A percentile compares a stretch with the other conserved stretches of the same genome.
Conservation (phyloP, 2,329 filamentous ascomycete genomes). For the Fusarium virguliforme region DNA sequence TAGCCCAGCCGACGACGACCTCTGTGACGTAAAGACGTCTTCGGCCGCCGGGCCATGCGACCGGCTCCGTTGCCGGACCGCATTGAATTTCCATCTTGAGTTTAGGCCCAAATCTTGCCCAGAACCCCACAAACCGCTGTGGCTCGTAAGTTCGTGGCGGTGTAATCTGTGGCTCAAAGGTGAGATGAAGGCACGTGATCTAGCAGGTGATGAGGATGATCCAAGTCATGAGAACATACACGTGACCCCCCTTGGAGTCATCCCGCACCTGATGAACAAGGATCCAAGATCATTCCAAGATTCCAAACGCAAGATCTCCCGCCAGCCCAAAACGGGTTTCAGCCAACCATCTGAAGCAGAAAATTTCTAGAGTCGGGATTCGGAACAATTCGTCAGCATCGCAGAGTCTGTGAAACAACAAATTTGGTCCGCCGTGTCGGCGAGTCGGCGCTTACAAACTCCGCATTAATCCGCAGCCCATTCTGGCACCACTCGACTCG, state of each 20-base stretch:
- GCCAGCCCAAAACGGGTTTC: not conserved
- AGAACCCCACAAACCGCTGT: not conserved
- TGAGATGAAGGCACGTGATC: not conserved
- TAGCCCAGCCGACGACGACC: not conserved
- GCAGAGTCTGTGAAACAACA: not conserved
- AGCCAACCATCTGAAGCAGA: not conserved
- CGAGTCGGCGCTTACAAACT: conserved; percentile 32
- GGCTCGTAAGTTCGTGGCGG: not conserved
- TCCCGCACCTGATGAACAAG: not conserved
- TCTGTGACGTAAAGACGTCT: not conserved
- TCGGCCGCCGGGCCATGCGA: conserved; percentile 12
- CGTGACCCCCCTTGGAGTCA: not conserved
- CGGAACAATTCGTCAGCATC: conserved; percentile 32
- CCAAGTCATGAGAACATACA: fast-evolving
- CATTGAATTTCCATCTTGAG: conserved; percentile 19
- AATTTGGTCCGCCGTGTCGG: not conserved
- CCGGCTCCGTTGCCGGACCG: conserved; percentile 28
- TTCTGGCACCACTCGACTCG: not conserved
- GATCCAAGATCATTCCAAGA: not conserved
- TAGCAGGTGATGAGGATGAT: fast-evolving
- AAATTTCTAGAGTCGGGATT: conserved; percentile 9
- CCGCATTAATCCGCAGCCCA: conserved; percentile 24
- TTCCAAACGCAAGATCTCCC: not conserved
- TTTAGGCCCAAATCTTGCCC: conserved; percentile 18
- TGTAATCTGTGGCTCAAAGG: fast-evolving